Conservation (phyloP, 768 basidiomycete species). For the Russula foetens region DNA sequence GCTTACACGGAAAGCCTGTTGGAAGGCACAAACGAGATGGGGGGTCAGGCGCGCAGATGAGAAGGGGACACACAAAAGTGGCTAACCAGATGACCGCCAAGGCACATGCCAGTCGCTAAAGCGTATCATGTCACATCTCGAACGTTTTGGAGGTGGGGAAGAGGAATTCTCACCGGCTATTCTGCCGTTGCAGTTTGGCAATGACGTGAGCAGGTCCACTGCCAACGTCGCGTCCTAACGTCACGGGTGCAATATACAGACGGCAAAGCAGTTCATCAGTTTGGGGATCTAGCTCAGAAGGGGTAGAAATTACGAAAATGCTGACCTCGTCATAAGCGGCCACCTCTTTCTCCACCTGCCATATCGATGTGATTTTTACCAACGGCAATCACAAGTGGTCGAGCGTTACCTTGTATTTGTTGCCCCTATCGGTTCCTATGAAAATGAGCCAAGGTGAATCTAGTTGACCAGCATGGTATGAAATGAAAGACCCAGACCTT, state of each 20-base stretch:
- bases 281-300: not conserved
- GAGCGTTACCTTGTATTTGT: conserved; percentile 68
- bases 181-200: conserved; percentile 83
- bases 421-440: conserved; percentile 81
- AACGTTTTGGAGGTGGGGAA: not conserved
- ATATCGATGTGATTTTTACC: not conserved
- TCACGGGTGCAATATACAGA: not conserved
- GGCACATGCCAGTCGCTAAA: conserved; percentile 82
- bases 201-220: conserved; percentile 62
- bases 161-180: conserved; percentile 57
- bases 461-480: not conserved
- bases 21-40: not conserved
- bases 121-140: not conserved
- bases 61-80: not conserved
- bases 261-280: not conserved
- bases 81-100: conserved; percentile 76
- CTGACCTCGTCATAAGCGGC: conserved; percentile 81
- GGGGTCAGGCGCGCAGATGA: conserved; percentile 29
- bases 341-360: conserved; percentile 79
- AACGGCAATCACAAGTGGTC: not conserved
- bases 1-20: conserved; percentile 45
- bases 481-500: conserved; percentile 44
- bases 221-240: conserved; percentile 74
- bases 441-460: not conserved
- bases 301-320: not conserved